These are phyloP conservation scores for Wickerhamia fluorescens DNA, from an alignment of 805 yeast genomes.

Conservation along the genomic window DNA sequence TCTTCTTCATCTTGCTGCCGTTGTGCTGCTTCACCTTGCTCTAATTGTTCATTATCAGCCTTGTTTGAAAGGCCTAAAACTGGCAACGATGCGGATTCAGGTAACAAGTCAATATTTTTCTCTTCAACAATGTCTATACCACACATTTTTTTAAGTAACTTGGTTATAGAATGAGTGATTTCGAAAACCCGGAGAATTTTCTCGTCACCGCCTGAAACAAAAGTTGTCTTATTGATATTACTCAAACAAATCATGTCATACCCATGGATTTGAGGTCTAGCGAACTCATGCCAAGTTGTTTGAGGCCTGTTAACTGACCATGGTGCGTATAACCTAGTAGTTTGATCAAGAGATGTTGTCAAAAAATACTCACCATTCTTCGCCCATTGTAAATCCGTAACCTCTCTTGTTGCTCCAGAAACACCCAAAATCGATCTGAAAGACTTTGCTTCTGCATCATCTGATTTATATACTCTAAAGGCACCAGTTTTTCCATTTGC, in stretches of 20 bases:
- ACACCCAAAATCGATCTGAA: slow-evolving; percentile 50
- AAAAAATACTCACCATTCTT: slow-evolving; percentile 57
- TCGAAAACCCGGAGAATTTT: slow-evolving; percentile 85
- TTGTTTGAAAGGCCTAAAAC: slow-evolving; percentile 91
- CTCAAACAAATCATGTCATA: slow-evolving; percentile 87
- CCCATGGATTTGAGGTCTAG: slow-evolving; percentile 97
- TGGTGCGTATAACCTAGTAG: slow-evolving; percentile 75
- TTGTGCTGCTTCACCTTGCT: slow-evolving; percentile 32
- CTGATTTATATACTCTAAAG: slow-evolving; percentile 67
- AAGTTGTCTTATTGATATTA: slow-evolving; percentile 50
- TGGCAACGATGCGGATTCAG: slow-evolving; percentile 85
- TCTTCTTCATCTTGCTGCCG: slow-evolving; percentile 40
- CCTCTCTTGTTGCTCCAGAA: slow-evolving; percentile 70
- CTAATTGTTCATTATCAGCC: slow-evolving; percentile 51
- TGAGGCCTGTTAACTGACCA: slow-evolving; percentile 36
- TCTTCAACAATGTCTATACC: slow-evolving; percentile 28
- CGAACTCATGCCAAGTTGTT: slow-evolving; percentile 78
- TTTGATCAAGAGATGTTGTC: slow-evolving; percentile 86
- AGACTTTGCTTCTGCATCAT: slow-evolving; percentile 13
- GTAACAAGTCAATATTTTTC: slow-evolving; percentile 32
- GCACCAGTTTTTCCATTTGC: slow-evolving; percentile 93
- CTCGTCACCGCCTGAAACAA: slow-evolving; percentile 95
- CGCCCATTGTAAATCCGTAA: slow-evolving; percentile 78
- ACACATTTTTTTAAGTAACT: slow-evolving; percentile 49
- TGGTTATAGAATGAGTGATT: slow-evolving; percentile 74